Evolutionary conservation across 83 land plant genomes (phyloP), one percentile per base, ranked within the genome.

Genomic region (Thuja plicata): DNA sequence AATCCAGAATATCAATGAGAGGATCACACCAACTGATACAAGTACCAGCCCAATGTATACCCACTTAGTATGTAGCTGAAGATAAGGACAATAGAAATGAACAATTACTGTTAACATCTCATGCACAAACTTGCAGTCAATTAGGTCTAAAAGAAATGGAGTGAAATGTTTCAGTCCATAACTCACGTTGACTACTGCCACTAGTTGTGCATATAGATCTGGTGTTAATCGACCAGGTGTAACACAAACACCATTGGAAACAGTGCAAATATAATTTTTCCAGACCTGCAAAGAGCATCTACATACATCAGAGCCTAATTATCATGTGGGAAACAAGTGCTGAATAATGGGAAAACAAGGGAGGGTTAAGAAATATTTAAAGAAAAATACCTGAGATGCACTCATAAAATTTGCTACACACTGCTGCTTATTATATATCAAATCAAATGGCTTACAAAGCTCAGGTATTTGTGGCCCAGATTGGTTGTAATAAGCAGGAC

Each of bases 1-100:
- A 27, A 95, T 91, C 98, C 98, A 96, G 52, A 94, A 89, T 41
- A 93, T 74, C 40, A 95, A 93, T n/a, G 97, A 95, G 48, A 96
- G 93, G 92, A 96, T 87, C 38, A 94, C 91, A 11, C 98, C 96
- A 5, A 82, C 93, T 2, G 97, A 94, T 40, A 95, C 91, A 37
- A 94, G 87, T 13, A 87, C 97, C 83, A 96, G 70, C 32, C 98
- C 97, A 24, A 91, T 94, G 89, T 89, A 88, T n/a, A 95, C 94
- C 87, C 92, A 52, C 90, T 85, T 76, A 0, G 94, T 92, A 74
- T 93, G 54, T 43, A 81, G 92, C 83, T 88, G 90, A 52, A 96
- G 88, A 8, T 57, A 90, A 13, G 96, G 95, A 85, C 98, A 96
- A 71, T 91, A 91, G 19, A 24, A 83, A 8, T 91, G 24, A 52